A percentile compares a stretch with the other conserved stretches of the same genome.
Evolutionary conservation across 306 rosid species (phyloP).

Genomic region (Cucumis cinereus): DNA sequence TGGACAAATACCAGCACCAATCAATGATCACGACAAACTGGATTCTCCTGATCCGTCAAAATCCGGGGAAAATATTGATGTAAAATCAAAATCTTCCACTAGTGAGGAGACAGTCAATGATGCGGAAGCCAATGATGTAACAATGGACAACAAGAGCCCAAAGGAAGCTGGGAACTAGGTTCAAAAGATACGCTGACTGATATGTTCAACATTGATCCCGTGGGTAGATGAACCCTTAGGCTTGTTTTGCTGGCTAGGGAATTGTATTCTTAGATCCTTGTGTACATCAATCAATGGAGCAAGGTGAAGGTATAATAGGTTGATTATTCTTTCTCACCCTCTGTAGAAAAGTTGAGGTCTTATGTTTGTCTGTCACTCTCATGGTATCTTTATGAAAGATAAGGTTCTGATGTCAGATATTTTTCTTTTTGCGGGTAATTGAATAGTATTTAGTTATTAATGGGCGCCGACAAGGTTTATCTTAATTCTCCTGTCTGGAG

Average conservation of each 20-base stretch:
- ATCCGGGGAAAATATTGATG: neutral
- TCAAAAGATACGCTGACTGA: neutral
- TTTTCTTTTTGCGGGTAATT: neutral
- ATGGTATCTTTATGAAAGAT: neutral
- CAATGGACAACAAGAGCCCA: neutral
- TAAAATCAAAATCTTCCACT: neutral
- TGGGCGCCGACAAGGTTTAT: neutral
- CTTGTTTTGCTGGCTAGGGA: slow-evolving; percentile 1
- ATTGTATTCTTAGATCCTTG: slow-evolving; percentile 14
- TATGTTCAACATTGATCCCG: neutral
- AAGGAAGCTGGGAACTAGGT: slow-evolving; percentile 5
- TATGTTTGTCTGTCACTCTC: neutral
- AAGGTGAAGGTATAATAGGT: slow-evolving; percentile 11
- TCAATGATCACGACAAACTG: slow-evolving; percentile 12
- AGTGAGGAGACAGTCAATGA: neutral
- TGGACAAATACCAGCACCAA: slow-evolving; percentile 21
- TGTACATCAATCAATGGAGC: slow-evolving; percentile 12
- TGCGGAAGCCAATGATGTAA: neutral
- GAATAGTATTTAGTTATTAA: neutral
- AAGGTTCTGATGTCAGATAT: slow-evolving; percentile 6
- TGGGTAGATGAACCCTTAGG: slow-evolving; percentile 3
- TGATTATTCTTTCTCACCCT: slow-evolving; percentile 11
- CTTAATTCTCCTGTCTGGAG: neutral
- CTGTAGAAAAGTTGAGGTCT: slow-evolving; percentile 10
- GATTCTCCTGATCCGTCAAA: slow-evolving; percentile 19